Conservation (phyloP, 2,329 filamentous ascomycete species). For the Calycina marina region DNA sequence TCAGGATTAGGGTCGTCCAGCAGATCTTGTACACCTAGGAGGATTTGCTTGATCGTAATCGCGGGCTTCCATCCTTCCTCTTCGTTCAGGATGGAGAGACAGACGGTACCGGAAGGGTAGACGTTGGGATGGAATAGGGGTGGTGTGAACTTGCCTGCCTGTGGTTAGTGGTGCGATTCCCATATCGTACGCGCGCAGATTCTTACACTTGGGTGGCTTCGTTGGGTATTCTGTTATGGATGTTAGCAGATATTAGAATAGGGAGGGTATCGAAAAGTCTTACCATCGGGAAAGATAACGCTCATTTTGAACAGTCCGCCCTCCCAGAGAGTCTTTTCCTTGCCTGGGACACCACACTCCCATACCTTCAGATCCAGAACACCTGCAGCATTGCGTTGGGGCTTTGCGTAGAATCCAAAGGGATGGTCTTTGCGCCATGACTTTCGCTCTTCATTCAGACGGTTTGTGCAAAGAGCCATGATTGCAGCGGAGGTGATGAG, state of each 20-base stretch:
- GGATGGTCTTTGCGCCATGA: slow-evolving; percentile 96
- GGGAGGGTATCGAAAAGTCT: slow-evolving; percentile 21
- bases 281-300: slow-evolving; percentile 85
- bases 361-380: slow-evolving; percentile 85
- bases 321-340: slow-evolving; percentile 94
- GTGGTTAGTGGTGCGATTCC: no score
- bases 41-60: slow-evolving; percentile 96
- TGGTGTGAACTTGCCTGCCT: slow-evolving; percentile 80
- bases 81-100: slow-evolving; percentile 92
- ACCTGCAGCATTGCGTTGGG: slow-evolving; percentile 62
- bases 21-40: slow-evolving; percentile 88
- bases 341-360: slow-evolving; percentile 94
- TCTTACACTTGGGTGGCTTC: slow-evolving; percentile 90
- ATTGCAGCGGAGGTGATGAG: slow-evolving; percentile 9
- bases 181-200: no score
- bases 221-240: slow-evolving; percentile 73
- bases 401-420: slow-evolving; percentile 92
- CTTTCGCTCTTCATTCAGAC: slow-evolving; percentile 81
- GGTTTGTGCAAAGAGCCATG: slow-evolving; percentile 82
- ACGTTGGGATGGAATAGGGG: slow-evolving; percentile 98
- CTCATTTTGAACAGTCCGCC: slow-evolving; percentile 94
- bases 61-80: slow-evolving; percentile 98
- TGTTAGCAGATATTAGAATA: slow-evolving; percentile 12
- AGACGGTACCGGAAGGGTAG: slow-evolving; percentile 95
- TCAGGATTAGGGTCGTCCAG: slow-evolving; percentile 95